A percentile compares a stretch with the other conserved stretches of the same genome.
Conservation (phyloP, 305 asterid species). For the Fraxinus dipetala region DNA sequence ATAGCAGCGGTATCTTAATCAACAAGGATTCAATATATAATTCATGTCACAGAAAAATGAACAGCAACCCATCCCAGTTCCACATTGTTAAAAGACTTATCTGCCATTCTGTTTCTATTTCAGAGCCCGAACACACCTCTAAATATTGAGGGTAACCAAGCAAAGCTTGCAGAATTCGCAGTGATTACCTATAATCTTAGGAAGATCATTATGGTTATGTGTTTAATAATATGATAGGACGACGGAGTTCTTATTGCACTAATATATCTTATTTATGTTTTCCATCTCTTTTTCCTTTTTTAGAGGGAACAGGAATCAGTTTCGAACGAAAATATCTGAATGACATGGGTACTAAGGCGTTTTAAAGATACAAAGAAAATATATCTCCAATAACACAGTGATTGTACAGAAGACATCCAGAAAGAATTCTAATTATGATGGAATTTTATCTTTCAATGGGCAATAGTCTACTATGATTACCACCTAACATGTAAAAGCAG, state of each 20-base stretch:
- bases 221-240: neutral
- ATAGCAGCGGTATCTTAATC: constrained; percentile 20
- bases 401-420: neutral
- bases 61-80: neutral
- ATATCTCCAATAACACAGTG: neutral
- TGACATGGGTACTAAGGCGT: neutral
- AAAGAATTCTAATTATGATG: neutral
- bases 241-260: neutral
- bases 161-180: neutral
- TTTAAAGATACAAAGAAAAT: neutral
- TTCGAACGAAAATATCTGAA: neutral
- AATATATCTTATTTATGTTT: neutral
- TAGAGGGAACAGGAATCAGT: neutral
- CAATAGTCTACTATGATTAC: neutral
- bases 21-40: neutral
- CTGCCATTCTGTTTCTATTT: neutral
- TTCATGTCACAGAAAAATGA: neutral
- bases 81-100: neutral
- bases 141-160: neutral
- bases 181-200: neutral
- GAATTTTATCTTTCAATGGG: neutral
- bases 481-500: neutral
- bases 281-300: neutral
- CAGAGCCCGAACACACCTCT: neutral
- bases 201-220: neutral